Evolutionary conservation across 345 rosid species (phyloP).

Genomic region (Salix viminalis): DNA sequence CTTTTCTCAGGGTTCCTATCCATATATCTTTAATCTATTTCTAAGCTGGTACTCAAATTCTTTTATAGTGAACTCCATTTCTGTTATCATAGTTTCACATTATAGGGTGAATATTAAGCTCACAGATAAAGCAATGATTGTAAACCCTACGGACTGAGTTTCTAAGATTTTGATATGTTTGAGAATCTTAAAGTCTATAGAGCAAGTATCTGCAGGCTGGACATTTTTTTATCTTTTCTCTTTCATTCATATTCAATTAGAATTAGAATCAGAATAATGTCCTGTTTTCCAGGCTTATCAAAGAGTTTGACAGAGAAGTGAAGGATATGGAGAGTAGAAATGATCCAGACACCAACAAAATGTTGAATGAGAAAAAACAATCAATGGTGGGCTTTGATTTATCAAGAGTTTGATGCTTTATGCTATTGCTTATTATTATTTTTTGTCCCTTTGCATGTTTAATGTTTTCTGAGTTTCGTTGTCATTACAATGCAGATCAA

Average conservation of each 20-base stretch:
- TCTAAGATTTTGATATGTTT: not conserved
- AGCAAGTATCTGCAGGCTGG: not conserved
- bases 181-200: not conserved
- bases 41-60: not conserved
- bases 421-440: not conserved
- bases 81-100: not conserved
- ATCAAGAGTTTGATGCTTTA: not conserved
- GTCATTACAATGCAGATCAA: constrained; percentile 51
- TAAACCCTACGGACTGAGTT: not conserved
- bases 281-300: constrained; percentile 66
- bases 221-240: not conserved
- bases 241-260: not conserved
- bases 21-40: not conserved
- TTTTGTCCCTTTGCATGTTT: not conserved
- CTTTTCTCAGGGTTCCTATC: not conserved
- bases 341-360: constrained; percentile 56
- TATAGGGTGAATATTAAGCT: not conserved
- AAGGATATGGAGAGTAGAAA: constrained; percentile 62
- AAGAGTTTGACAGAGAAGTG: constrained; percentile 83
- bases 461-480: constrained; percentile 17
- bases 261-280: not conserved
- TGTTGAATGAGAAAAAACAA: constrained; percentile 79
- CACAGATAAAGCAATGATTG: not conserved
- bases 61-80: not conserved
- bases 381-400: constrained; percentile 51